Evolutionary conservation across 306 rosid species (phyloP), one percentile per base, ranked within the genome.

Genomic region (Rosa chinensis): DNA sequence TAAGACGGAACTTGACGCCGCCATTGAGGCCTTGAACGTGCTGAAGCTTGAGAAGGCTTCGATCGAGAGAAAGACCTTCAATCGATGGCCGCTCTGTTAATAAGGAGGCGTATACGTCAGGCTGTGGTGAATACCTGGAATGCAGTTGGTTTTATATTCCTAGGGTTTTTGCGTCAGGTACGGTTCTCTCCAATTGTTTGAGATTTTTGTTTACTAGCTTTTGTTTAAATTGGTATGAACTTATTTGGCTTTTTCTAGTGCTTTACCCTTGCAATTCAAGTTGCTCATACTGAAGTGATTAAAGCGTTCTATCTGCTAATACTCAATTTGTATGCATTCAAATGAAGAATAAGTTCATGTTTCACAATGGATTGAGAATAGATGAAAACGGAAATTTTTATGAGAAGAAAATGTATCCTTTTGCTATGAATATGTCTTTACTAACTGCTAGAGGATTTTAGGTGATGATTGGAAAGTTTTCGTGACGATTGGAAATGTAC

Each of bases 121-220:
- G 73, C 87, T 0, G 97, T 90, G 14, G 82, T 61, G 8, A 95
- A 95, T 52, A 90, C 99, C 92, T 95, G 2, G 97, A 96, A 49
- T 89, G 99, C 6, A 93, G 99, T 0, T 40, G 91, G 71, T 96
- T 96, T 75, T 91, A 89, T 61, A 87, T 96, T 96, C 10, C 97
- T 96, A 20, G 83, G 84, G 0, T 91, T 87, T 73, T 93, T 96
- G 99, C 98, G 96, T 77, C 93, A 91, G 96, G 97, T 93, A 32
- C 37, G 2, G 37, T 32, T n/a, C 6, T 23, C 5, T 8, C 43
- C 20, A 12, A 63, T 13, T 61, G 0, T 10, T 47, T 0, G 99
- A 25, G 28, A 25, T 25, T 25, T 25, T 25, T 25, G 28, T 25
- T 25, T 25, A 25, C 28, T 23, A 4, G 1, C 13, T 25, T 25